A percentile compares a stretch with the other conserved stretches of the same genome.
Conservation (phyloP, 2,329 filamentous ascomycete genomes). For the Botrytis porri region DNA sequence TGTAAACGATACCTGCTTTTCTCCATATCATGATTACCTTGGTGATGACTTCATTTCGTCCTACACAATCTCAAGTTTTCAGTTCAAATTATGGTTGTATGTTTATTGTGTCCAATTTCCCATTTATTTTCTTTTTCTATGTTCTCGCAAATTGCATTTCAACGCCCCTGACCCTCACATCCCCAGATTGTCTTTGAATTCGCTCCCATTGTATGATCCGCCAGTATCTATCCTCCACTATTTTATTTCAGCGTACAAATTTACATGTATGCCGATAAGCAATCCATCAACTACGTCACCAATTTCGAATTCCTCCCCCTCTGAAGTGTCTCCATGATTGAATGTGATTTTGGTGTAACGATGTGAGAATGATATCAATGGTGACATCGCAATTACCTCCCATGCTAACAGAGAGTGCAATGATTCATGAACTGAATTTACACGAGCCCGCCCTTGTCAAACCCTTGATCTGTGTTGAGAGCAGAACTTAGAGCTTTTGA, state of each 20-base stretch:
- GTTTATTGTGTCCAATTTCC: neutral
- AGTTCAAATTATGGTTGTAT: neutral
- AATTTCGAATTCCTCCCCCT: neutral
- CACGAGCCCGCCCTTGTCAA: neutral
- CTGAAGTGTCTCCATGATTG: neutral
- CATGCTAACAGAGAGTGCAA: too few relatives aligned
- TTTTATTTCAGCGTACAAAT: neutral
- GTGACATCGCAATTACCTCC: neutral
- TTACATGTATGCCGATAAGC: neutral
- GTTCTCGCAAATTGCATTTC: neutral
- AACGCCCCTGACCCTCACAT: neutral
- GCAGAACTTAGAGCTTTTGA: neutral
- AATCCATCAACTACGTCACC: neutral
- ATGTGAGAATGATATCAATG: neutral
- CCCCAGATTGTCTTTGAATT: neutral
- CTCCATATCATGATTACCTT: conserved; percentile 1
- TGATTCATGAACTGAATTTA: neutral
- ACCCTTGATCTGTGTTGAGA: neutral
- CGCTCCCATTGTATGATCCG: neutral
- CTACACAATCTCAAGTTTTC: neutral
- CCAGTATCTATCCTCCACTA: too few relatives aligned
- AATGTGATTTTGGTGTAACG: neutral
- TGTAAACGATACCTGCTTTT: conserved; percentile 16
- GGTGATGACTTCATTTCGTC: neutral
- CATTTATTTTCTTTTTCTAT: neutral